Percentiles rank a stretch among this genome's conserved stretches.
Evolutionary conservation across 2,329 filamentous ascomycete species (phyloP).

Genomic region (Thelonectria discophora): DNA sequence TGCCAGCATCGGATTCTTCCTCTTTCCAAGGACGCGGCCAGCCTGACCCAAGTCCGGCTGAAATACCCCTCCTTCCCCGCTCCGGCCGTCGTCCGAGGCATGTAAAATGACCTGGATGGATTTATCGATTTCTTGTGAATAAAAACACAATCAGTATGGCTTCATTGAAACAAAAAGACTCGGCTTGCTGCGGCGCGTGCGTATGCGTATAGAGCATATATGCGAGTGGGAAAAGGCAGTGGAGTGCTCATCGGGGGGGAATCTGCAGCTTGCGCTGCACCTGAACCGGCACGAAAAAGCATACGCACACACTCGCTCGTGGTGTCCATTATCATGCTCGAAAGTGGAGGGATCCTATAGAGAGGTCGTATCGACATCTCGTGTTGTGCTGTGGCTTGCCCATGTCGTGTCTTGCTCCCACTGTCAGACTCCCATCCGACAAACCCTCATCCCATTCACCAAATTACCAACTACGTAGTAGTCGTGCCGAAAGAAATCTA

Average conservation of each 20-base stretch:
- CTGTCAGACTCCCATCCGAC: conserved; percentile 17
- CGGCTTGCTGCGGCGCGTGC: conserved; percentile 13
- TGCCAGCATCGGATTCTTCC: conserved; percentile 11
- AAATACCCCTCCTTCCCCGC: conserved; percentile 17
- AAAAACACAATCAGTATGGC: background rate
- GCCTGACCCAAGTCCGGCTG: conserved; percentile 19
- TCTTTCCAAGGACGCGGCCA: background rate
- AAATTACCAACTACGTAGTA: conserved; percentile 5
- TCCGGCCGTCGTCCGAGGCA: conserved; percentile 3
- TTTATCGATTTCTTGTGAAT: background rate
- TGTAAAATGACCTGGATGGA: background rate
- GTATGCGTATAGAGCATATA: conserved; percentile 16
- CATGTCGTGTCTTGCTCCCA: conserved; percentile 24
- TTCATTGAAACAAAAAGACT: conserved; percentile 1
- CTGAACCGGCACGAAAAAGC: conserved; percentile 7
- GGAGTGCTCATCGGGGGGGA: conserved; percentile 14
- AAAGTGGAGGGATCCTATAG: conserved; percentile 15
- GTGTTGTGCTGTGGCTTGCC: conserved; percentile 33
- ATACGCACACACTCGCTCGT: conserved; percentile 7
- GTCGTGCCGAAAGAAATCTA: background rate
- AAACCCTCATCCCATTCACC: conserved; percentile 27
- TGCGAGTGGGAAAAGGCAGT: conserved; percentile 5
- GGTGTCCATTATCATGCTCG: conserved; percentile 7
- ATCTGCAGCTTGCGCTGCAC: conserved; percentile 14
- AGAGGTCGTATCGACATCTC: conserved; percentile 40